A percentile compares a stretch with the other conserved stretches of the same genome.
Evolutionary conservation across 805 yeast species (phyloP).

Genomic region (Starmera caribaea): DNA sequence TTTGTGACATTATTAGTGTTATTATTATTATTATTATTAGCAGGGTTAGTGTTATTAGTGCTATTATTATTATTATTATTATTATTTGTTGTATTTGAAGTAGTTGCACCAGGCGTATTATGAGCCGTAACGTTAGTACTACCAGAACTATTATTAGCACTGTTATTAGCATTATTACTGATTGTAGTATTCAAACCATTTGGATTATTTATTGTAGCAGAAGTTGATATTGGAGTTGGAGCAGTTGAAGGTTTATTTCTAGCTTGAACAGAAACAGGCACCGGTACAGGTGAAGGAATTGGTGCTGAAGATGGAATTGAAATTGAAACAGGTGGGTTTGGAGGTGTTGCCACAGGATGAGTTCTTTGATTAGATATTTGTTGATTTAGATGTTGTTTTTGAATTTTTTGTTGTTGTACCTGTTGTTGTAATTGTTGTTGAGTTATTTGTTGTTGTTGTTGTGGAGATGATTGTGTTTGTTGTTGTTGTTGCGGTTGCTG

Average conservation of each 20-base stretch:
- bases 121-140: not conserved
- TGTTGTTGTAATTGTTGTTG: constrained; percentile 10
- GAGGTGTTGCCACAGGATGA: not conserved
- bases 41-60: too few relatives aligned
- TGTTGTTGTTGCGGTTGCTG: constrained; percentile 9
- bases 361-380: not conserved
- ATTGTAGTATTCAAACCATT: too few relatives aligned
- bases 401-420: constrained; percentile 2
- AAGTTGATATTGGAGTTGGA: not conserved
- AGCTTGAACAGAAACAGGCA: too few relatives aligned
- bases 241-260: not conserved
- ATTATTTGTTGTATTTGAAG: not conserved
- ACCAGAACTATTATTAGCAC: not conserved
- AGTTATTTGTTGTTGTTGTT: constrained; percentile 4
- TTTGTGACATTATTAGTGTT: too few relatives aligned
- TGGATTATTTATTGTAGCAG: constrained; percentile 3
- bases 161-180: too few relatives aligned
- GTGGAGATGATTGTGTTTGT: constrained; percentile 5
- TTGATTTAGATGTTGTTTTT: constrained; percentile 1
- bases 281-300: not conserved
- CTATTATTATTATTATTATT: too few relatives aligned
- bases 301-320: not conserved
- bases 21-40: too few relatives aligned
- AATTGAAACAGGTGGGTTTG: constrained; percentile 2
- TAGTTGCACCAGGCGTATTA: not conserved